Percentiles rank a stretch among this genome's conserved stretches.
Conservation (phyloP, 2,329 filamentous ascomycete genomes). For the Hypoxylon rubiginosum region DNA sequence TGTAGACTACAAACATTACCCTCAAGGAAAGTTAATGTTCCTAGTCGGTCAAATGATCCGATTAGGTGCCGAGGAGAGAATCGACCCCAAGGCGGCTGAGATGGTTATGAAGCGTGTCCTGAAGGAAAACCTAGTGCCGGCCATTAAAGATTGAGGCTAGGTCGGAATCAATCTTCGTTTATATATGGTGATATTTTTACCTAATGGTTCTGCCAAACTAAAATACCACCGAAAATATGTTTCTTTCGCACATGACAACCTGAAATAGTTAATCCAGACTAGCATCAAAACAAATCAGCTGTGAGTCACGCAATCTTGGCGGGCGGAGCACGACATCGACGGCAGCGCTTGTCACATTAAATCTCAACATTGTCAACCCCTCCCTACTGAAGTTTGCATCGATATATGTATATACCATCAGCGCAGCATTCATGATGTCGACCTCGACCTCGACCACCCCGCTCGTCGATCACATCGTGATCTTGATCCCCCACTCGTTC, state of each 20-base stretch:
- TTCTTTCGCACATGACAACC: slow-evolving; percentile 6
- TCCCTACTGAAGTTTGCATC: background rate
- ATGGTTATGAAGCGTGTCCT: slow-evolving; percentile 57
- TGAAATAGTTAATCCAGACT: slow-evolving; percentile 2
- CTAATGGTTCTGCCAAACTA: background rate
- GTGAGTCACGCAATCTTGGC: slow-evolving; percentile 39
- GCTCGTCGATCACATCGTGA: slow-evolving; percentile 72
- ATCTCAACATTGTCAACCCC: background rate
- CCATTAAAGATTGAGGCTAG: slow-evolving; percentile 21
- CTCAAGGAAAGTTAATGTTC: slow-evolving; percentile 72
- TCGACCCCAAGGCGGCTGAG: slow-evolving; percentile 67
- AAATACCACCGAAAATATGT: slow-evolving; percentile 22
- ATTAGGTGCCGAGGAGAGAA: slow-evolving; percentile 65
- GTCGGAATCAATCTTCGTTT: background rate
- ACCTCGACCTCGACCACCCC: slow-evolving; percentile 33
- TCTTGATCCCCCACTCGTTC: slow-evolving; percentile 68
- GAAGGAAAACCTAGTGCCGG: slow-evolving; percentile 46
- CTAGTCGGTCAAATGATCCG: slow-evolving; percentile 71
- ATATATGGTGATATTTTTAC: slow-evolving; percentile 8
- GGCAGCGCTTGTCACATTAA: slow-evolving; percentile 4
- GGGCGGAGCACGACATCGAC: slow-evolving; percentile 37
- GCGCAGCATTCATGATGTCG: slow-evolving; percentile 15
- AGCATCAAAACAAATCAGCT: slow-evolving; percentile 1
- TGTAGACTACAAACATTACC: slow-evolving; percentile 59
- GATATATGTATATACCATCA: background rate